Evolutionary conservation across 2,329 filamentous ascomycete genomes (phyloP).

Genomic region (Sporothrix curviconia): DNA sequence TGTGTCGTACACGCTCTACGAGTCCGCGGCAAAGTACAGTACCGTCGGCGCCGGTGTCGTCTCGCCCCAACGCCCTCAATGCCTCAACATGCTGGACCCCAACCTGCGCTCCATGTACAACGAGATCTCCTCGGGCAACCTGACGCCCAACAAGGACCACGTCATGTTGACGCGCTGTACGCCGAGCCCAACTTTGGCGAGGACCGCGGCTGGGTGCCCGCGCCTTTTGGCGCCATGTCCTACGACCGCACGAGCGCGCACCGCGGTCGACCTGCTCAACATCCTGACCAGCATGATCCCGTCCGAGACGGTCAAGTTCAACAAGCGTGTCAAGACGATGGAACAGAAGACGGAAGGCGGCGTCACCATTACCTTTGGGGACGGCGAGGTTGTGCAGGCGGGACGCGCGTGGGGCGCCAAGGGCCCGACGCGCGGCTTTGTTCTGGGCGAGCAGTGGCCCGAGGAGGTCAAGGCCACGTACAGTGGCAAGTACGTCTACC

Average conservation of each 20-base stretch:
- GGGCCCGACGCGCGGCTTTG: constrained; percentile 44
- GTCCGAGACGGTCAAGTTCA: constrained; percentile 3
- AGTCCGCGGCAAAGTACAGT: constrained; percentile 28
- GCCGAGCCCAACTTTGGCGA: constrained; percentile 35
- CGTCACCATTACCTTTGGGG: constrained; percentile 22
- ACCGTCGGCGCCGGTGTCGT: constrained; percentile 33
- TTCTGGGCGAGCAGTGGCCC: constrained; percentile 32
- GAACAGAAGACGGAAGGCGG: neutral
- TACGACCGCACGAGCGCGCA: constrained; percentile 36
- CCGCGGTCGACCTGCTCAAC: constrained; percentile 35
- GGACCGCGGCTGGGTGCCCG: constrained; percentile 31
- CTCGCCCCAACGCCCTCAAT: constrained; percentile 27
- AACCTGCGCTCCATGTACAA: constrained; percentile 30
- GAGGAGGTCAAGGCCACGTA: constrained; percentile 33
- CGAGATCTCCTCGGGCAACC: constrained; percentile 33
- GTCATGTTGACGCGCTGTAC: constrained; percentile 36
- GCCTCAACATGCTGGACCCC: constrained; percentile 19
- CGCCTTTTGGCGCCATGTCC: constrained; percentile 30
- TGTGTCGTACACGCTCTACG: constrained; percentile 30
- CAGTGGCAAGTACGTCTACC: constrained; percentile 54
- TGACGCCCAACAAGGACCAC: constrained; percentile 30
- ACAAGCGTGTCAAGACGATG: constrained; percentile 7
- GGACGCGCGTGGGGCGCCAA: constrained; percentile 51
- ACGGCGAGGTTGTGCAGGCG: constrained; percentile 23
- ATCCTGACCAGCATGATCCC: constrained; percentile 33